Percentiles rank a stretch among this genome's conserved stretches.
These are phyloP conservation scores for Rubia occidens DNA, from an alignment of 305 asterid genomes.

Conservation along the genomic window DNA sequence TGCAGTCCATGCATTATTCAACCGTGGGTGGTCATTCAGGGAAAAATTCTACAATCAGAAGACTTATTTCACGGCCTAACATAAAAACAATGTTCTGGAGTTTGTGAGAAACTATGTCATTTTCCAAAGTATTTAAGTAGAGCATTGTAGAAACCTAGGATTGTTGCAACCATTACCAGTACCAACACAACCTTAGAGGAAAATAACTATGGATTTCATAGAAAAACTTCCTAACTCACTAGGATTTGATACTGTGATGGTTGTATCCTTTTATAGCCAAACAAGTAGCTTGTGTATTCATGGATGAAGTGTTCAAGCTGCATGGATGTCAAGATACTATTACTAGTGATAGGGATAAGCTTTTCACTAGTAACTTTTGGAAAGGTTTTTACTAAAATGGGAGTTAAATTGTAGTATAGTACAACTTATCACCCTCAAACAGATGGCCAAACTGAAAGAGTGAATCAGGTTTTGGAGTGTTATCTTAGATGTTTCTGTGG, in stretches of 20 bases:
- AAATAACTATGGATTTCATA: background rate
- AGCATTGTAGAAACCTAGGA: background rate
- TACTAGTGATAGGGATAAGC: background rate
- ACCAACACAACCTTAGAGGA: background rate
- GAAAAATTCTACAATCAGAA: background rate
- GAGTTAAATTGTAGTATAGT: too few species aligned
- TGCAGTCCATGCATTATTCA: background rate
- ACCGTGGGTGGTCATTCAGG: background rate
- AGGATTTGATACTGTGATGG: background rate
- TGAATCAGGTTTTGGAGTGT: too few species aligned
- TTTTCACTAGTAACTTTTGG: background rate
- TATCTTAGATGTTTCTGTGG: too few species aligned
- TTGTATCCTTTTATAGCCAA: background rate
- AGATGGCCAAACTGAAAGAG: too few species aligned
- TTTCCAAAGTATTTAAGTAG: background rate
- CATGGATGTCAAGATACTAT: background rate
- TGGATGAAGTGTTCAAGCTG: background rate
- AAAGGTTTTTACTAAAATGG: too few species aligned
- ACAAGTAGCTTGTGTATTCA: background rate
- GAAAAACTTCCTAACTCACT: background rate
- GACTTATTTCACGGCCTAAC: background rate
- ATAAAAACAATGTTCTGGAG: background rate
- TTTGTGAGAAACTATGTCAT: too few species aligned
- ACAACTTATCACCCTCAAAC: too few species aligned
- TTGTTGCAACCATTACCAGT: background rate